phyloP scores from a whole-genome alignment of 2,329 filamentous ascomycete genomes.

The Chaetoscypha palmicola region DNA sequence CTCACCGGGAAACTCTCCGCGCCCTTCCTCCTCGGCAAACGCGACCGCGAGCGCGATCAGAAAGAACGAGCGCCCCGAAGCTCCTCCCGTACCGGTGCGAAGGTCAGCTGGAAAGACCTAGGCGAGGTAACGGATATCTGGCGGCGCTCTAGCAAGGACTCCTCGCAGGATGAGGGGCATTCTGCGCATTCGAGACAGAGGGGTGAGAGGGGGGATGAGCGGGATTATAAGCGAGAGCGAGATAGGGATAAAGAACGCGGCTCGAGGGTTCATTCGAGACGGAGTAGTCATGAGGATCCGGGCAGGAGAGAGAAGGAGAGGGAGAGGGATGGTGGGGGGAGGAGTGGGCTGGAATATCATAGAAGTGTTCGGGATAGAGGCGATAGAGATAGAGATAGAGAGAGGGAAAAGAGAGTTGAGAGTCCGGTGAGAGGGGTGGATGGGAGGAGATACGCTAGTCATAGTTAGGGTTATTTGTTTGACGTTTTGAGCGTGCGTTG shows the following conservation, averaged over 20 bases:
- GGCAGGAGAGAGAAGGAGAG: conserved; percentile 14
- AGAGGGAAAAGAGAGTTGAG: conserved; percentile 15
- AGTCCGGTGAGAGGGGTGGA: conserved; percentile 27
- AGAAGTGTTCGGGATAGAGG: conserved; percentile 6
- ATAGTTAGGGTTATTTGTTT: conserved; percentile 2
- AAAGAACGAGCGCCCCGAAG: conserved; percentile 9
- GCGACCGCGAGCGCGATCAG: conserved; percentile 34
- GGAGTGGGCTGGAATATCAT: conserved; percentile 1
- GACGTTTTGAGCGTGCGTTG: not conserved
- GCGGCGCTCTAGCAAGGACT: conserved; percentile 12
- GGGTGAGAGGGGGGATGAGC: conserved; percentile 2
- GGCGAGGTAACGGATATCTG: conserved; percentile 16
- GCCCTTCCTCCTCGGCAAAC: conserved; percentile 29
- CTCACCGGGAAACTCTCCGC: conserved; percentile 26
- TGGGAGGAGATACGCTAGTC: conserved; percentile 27
- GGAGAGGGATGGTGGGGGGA: conserved; percentile 8
- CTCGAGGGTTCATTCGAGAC: conserved; percentile 4
- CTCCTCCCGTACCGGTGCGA: conserved; percentile 9
- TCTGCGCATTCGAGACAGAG: not conserved
- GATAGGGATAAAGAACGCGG: conserved; percentile 7
- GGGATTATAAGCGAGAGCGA: conserved; percentile 13
- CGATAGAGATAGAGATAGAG: conserved; percentile 16
- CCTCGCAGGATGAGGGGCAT: conserved; percentile 8
- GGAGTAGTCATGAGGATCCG: conserved; percentile 8
- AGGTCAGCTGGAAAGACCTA: conserved; percentile 20